Conservation (phyloP, 148 eudicot species). For the Polygonum aviculare region DNA sequence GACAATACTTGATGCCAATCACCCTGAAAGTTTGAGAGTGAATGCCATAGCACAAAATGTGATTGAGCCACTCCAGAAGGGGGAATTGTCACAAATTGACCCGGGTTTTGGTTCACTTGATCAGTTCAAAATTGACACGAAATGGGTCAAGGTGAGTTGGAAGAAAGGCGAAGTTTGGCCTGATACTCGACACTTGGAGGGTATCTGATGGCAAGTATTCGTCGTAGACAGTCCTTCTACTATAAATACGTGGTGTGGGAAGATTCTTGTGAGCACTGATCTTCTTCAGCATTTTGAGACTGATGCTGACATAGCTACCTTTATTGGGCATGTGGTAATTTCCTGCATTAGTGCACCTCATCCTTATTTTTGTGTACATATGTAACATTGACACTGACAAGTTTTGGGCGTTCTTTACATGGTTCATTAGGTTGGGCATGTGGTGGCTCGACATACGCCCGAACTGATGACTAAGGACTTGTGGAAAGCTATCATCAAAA, state of each 20-base stretch:
- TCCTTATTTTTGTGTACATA: not conserved
- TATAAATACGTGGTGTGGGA: slow-evolving; percentile 77
- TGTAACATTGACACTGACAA: not conserved
- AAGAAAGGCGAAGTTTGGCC: slow-evolving; percentile 32
- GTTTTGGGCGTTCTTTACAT: no score
- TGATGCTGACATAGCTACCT: slow-evolving; percentile 75
- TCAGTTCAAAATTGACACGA: slow-evolving; percentile 15
- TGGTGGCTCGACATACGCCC: not conserved
- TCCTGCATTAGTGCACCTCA: not conserved
- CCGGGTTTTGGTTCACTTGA: slow-evolving; percentile 28
- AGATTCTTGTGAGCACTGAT: slow-evolving; percentile 80
- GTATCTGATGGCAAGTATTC: slow-evolving; percentile 71
- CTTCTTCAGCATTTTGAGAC: slow-evolving; percentile 49
- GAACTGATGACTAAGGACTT: not conserved
- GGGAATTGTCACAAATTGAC: not conserved
- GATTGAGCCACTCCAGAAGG: not conserved
- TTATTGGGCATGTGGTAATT: slow-evolving; percentile 81
- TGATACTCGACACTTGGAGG: slow-evolving; percentile 56
- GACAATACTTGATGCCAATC: not conserved
- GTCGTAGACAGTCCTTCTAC: slow-evolving; percentile 55
- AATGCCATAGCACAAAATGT: not conserved
- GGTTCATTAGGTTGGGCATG: not conserved
- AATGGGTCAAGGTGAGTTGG: slow-evolving; percentile 66
- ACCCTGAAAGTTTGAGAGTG: not conserved
- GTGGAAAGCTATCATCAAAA: not conserved